Conservation (phyloP, 495 filamentous ascomycete species). For the Xanthoparmelia taractica region DNA sequence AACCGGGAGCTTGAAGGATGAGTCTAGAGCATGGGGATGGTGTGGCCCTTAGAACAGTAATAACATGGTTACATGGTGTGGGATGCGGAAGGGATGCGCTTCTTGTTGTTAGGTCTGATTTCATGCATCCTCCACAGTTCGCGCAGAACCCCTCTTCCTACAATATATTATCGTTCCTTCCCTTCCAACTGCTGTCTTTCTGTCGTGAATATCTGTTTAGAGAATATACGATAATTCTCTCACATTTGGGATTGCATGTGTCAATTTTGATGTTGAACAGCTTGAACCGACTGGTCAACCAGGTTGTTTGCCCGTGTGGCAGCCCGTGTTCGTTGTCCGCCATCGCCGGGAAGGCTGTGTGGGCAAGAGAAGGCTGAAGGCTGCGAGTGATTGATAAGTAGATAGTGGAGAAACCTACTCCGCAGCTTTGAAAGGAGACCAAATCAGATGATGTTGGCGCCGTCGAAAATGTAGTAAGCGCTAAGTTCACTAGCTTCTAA, state of each 20-base stretch:
- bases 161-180: too few species aligned
- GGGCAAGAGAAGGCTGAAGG: background rate
- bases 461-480: background rate
- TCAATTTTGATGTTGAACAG: background rate
- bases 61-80: background rate
- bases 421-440: too few species aligned
- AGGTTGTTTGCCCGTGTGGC: background rate
- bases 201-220: too few species aligned
- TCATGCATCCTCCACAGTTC: background rate
- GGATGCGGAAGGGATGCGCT: background rate
- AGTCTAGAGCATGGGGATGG: background rate
- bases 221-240: background rate
- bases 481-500: background rate
- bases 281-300: background rate
- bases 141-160: background rate
- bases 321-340: background rate
- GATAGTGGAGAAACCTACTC: too few species aligned
- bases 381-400: too few species aligned
- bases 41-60: background rate
- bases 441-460: background rate
- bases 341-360: background rate
- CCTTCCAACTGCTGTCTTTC: too few species aligned
- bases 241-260: background rate
- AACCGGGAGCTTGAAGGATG: background rate
- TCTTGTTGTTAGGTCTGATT: background rate